Evolutionary conservation across 2,329 filamentous ascomycete species (phyloP), one percentile per base, ranked within the genome.

Genomic region (Aspergillus caelatus): DNA sequence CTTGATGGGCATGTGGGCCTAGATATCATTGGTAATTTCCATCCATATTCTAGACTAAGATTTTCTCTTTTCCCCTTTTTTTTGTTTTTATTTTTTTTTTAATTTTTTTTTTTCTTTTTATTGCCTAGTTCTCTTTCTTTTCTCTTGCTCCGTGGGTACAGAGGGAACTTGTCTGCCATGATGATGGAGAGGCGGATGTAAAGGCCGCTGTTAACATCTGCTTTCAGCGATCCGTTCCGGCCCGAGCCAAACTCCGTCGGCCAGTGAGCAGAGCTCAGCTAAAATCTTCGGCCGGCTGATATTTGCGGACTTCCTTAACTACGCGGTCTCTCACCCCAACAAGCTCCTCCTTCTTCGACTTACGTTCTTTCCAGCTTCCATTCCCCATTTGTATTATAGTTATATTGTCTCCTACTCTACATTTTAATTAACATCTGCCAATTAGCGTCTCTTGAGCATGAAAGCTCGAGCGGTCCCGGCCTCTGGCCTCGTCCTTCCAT

Each of bases 381-480:
- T 32, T 56, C 41, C 41, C 11, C 28, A 16, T 56, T 26, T 54
- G 36, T 62, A 46, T 52, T 62, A 61, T 64, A 57, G 48, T 32
- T 54, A 32, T 55, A 55, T 21, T 39, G 6, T 19, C 19, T 26
- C 14, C n/a, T 52, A 34, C 54, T 52, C 11, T 50, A 19, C 28
- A 50, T 41, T 43, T 48, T 30, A 54, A 45, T 58, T n/a, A 34
- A 9, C 23, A 53, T 28, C 26, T 48, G 36, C 43, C 48, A 26
- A 43, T 59, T 23, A 26, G 64, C 56, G 59, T 65, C 56, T 57
- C 61, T 64, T 64, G 71, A 78, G 69, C 65, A 79, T 79, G 77
- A 73, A 74, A 74, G 73, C 76, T 75, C 77, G 77, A 68, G 72
- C 74, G 56, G 66, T 75, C 26, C 71, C 74, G 66, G 75, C 76